Evolutionary conservation across 805 yeast species (phyloP), one percentile per base, ranked within the genome.

Genomic region (Candida glaebosa): DNA sequence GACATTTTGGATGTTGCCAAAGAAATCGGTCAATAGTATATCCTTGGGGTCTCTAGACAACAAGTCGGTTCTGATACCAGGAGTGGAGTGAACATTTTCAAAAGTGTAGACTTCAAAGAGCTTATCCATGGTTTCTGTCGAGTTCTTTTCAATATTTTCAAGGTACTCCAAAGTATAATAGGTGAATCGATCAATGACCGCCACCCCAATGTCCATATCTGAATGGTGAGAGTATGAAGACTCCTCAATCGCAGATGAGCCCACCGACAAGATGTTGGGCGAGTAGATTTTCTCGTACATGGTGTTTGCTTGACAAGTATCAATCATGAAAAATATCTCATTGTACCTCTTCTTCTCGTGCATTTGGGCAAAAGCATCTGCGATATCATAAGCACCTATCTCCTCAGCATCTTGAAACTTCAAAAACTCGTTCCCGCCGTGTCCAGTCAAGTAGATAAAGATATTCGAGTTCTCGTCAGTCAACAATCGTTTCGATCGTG

Each of bases 401-500:
- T 93, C 99, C 61, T 93, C 99, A 8, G 98, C 96, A 59, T 93
- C 99, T 67, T 93, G 99, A 62, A 93, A 93, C 64, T 93, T 93
- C 54, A 93, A 75, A 62, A 93, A 93, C 62, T 93, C 98, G 55
- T 90, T 88, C 39, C 99, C 99, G 18, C 99, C 99, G 63, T 93
- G 99, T 18, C 99, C 99, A 1, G 99, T 93, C 81, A 93, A 75
- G 60, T 93, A 93, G 19, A 93, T 84, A 62, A 93, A 87, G 38
- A 93, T 88, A 60, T 93, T 93, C 22, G 96, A 87, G 58, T 88
- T 82, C 59, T 90, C 97, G 67, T 93, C 98, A 0, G 98, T 88
- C 45, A 90, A 67, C 36, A 93, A 69, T 49, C 98, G 73, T 63
- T 93, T 93, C 10, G 95, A 85, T 47, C 96, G 75, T 3, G 99